These are phyloP conservation scores for Boletellus dicymbophilus DNA, from an alignment of 1,284 basidiomycete species.

Conservation along the genomic window DNA sequence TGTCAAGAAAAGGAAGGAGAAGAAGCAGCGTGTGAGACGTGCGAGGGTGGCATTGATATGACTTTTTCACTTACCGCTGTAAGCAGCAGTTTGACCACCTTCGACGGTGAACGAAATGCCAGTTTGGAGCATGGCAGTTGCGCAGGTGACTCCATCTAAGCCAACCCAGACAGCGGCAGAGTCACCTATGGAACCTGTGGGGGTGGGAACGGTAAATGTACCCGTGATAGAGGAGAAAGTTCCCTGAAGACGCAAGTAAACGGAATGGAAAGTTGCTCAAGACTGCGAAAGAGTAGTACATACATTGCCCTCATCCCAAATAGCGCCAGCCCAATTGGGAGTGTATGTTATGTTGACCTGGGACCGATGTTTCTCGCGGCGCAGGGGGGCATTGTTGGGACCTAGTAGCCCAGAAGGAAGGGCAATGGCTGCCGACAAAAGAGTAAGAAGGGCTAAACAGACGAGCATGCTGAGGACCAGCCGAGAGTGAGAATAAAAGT, in stretches of 20 bases:
- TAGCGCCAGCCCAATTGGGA: background rate
- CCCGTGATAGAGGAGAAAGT: background rate
- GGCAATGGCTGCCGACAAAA: no score
- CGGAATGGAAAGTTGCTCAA: background rate
- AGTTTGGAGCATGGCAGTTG: background rate
- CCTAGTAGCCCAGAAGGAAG: no score
- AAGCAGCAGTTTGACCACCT: background rate
- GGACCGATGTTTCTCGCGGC: no score
- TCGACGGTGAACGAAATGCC: conserved; percentile 5
- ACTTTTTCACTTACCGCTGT: conserved; percentile 8
- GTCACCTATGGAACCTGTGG: background rate
- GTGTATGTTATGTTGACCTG: no score
- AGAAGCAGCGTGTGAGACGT: background rate
- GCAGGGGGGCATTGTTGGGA: no score
- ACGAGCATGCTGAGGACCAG: no score
- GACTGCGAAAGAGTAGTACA: background rate
- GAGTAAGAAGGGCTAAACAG: no score
- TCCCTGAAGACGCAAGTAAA: background rate
- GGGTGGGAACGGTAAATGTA: background rate
- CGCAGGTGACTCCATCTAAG: background rate
- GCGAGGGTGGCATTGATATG: no score
- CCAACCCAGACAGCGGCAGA: background rate
- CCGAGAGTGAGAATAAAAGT: no score
- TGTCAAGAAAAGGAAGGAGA: conserved; percentile 1
- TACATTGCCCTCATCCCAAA: background rate